A percentile compares a stretch with the other conserved stretches of the same genome.
phyloP scores from a whole-genome alignment of 768 basidiomycete genomes.

The Termitomyces sp. region DNA sequence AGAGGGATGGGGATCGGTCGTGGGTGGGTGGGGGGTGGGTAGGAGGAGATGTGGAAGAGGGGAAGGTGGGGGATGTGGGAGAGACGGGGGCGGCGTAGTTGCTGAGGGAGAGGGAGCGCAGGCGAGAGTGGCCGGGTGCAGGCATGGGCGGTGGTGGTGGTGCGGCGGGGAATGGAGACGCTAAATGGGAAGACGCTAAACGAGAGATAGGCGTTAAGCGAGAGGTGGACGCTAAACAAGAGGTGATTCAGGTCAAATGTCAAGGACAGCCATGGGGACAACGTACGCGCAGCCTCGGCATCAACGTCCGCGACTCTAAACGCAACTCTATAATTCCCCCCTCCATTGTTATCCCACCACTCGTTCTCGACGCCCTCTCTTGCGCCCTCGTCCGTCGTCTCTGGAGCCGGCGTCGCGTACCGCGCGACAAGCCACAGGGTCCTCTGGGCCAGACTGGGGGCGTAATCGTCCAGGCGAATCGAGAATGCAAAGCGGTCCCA shows the following conservation, averaged over 20 bases:
- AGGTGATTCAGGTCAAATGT: too few species aligned
- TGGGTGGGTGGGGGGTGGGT: not conserved
- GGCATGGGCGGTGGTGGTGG: constrained; percentile 7
- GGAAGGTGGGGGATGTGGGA: not conserved
- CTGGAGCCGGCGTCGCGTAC: not conserved
- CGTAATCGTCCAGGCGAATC: constrained; percentile 72
- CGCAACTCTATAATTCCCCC: constrained; percentile 70
- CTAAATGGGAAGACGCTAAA: too few species aligned
- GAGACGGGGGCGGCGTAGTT: constrained; percentile 47
- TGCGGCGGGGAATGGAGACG: not conserved
- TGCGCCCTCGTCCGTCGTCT: constrained; percentile 24
- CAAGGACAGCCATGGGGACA: too few species aligned
- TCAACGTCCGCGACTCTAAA: constrained; percentile 36
- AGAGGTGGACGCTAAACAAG: too few species aligned
- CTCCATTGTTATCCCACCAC: constrained; percentile 93
- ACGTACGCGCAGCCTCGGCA: constrained; percentile 25
- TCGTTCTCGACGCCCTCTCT: constrained; percentile 37
- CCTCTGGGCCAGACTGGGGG: constrained; percentile 41
- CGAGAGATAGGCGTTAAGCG: too few species aligned
- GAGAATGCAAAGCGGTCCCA: constrained; percentile 63
- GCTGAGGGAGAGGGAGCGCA: constrained; percentile 35
- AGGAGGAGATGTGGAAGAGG: not conserved
- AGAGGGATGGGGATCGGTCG: not conserved
- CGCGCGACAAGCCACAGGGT: constrained; percentile 62
- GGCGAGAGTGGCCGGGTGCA: constrained; percentile 9